These are phyloP conservation scores for Articulospora tetracladia DNA, from an alignment of 495 filamentous ascomycete genomes.

Conservation along the genomic window DNA sequence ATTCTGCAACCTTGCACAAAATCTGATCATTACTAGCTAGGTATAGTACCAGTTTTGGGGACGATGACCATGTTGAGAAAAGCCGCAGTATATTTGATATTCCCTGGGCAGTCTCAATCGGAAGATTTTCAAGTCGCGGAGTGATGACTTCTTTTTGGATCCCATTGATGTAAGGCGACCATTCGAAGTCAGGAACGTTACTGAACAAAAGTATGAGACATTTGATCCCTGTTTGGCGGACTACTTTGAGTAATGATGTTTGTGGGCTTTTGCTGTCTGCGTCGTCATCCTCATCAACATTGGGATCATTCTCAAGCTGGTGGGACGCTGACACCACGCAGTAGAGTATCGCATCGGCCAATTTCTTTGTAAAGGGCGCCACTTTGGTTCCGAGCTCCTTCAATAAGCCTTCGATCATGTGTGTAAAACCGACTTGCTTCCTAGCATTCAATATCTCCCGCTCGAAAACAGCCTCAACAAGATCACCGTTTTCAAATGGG, in stretches of 20 bases:
- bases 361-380: constrained; percentile 49
- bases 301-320: constrained; percentile 35
- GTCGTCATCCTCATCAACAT: constrained; percentile 37
- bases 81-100: constrained; percentile 79
- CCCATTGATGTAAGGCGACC: constrained; percentile 62
- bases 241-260: constrained; percentile 58
- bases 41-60: constrained; percentile 61
- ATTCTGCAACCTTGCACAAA: constrained; percentile 65
- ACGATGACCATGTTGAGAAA: constrained; percentile 73
- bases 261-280: constrained; percentile 39
- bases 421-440: constrained; percentile 82
- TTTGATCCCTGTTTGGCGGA: constrained; percentile 71
- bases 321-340: constrained; percentile 72
- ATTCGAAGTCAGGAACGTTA: constrained; percentile 59
- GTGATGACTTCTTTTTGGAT: constrained; percentile 73
- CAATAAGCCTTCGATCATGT: constrained; percentile 87
- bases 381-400: constrained; percentile 72
- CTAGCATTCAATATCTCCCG: constrained; percentile 55
- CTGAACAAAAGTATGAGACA: constrained; percentile 75
- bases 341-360: constrained; percentile 74
- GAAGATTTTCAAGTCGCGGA: constrained; percentile 73
- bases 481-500: constrained; percentile 45
- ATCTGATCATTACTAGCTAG: constrained; percentile 61
- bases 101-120: constrained; percentile 82
- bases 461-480: constrained; percentile 46